Evolutionary conservation across 441 rosid species (phyloP).

Genomic region (Gossypium laxum): DNA sequence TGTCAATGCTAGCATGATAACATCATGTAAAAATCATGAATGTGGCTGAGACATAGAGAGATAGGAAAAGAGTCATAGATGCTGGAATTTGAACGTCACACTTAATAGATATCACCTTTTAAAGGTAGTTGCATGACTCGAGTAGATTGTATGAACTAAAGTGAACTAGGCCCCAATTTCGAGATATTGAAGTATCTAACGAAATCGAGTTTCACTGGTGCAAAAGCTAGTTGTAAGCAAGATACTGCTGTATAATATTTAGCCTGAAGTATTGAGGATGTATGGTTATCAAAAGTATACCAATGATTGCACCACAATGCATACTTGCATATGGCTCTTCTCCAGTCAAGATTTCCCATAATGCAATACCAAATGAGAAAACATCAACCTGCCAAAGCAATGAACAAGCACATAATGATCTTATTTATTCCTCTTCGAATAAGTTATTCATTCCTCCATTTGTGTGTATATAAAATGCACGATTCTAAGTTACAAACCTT

Average conservation of each 20-base stretch:
- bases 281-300: conserved; percentile 23
- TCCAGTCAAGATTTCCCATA: conserved; percentile 82
- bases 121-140: background rate
- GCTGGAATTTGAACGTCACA: background rate
- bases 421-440: background rate
- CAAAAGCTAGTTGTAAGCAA: background rate
- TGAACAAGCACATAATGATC: background rate
- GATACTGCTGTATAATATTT: background rate
- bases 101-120: background rate
- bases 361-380: conserved; percentile 69
- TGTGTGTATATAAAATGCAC: background rate
- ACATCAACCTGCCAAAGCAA: conserved; percentile 58
- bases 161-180: background rate
- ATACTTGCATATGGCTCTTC: conserved; percentile 83
- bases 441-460: background rate
- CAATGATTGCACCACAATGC: conserved; percentile 89
- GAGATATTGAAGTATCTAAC: background rate
- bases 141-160: background rate
- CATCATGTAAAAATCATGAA: background rate
- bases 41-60: background rate
- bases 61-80: background rate
- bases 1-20: background rate
- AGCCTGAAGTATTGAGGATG: background rate
- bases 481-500: conserved; percentile 32
- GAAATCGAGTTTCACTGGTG: background rate